Conservation (phyloP, 2,329 filamentous ascomycete genomes). For the Hypoxylon sp. region DNA sequence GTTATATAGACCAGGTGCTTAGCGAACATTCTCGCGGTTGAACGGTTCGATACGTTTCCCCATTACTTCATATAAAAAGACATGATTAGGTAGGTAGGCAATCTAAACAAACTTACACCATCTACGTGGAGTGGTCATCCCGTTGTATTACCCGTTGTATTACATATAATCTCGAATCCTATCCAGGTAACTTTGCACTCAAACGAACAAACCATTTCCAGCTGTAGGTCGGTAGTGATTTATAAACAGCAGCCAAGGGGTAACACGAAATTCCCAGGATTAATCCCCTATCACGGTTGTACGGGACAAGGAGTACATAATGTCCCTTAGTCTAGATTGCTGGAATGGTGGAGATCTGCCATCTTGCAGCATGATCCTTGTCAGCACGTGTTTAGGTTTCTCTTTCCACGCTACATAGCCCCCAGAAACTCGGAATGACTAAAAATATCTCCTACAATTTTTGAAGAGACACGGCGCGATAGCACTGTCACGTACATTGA, state of each 20-base stretch:
- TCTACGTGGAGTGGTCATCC: not conserved
- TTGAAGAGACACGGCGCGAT: not conserved
- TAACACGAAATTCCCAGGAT: constrained; percentile 1
- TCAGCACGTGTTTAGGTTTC: constrained; percentile 33
- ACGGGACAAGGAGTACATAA: constrained; percentile 1
- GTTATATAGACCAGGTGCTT: not conserved
- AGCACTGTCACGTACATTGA: not conserved
- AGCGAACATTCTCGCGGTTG: not conserved
- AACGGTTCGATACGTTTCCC: not conserved
- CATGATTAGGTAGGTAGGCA: not conserved
- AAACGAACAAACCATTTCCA: not conserved
- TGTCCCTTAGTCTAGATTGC: constrained; percentile 15
- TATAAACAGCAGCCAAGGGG: not conserved
- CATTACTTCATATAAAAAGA: not conserved
- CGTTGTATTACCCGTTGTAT: not conserved
- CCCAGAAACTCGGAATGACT: constrained; percentile 15
- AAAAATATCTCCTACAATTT: constrained; percentile 7
- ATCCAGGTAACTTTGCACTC: not conserved
- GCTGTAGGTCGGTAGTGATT: not conserved
- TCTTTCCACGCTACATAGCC: constrained; percentile 10
- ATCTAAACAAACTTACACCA: not conserved
- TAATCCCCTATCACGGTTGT: constrained; percentile 1
- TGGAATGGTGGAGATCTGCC: constrained; percentile 22
- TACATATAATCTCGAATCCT: not conserved
- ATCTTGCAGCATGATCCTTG: constrained; percentile 41